A percentile compares a stretch with the other conserved stretches of the same genome.
Conservation (phyloP, 352 stramenopile species). For the Elongisporangium anandrum region DNA sequence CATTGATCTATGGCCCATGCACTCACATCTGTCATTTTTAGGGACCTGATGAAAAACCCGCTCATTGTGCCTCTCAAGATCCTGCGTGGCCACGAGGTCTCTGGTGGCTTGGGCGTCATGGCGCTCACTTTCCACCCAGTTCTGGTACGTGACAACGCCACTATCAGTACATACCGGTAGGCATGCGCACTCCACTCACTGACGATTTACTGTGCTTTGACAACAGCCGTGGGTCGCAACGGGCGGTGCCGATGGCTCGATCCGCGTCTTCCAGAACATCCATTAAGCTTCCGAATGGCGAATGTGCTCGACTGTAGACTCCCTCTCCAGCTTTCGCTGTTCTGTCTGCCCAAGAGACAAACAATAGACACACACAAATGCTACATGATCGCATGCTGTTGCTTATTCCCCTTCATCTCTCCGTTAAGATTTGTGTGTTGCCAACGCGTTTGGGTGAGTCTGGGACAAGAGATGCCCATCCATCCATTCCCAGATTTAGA, state of each 20-base stretch:
- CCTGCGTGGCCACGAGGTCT: constrained; percentile 92
- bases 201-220: background rate
- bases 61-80: constrained; percentile 99
- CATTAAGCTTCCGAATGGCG: constrained; percentile 41
- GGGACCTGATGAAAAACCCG: constrained; percentile 98
- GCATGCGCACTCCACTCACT: constrained; percentile 31
- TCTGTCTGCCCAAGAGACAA: background rate
- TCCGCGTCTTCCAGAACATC: constrained; percentile 98
- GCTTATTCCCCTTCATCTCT: background rate
- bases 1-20: background rate
- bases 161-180: background rate
- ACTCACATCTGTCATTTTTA: constrained; percentile 13
- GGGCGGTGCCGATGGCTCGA: constrained; percentile 91
- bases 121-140: constrained; percentile 96
- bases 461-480: background rate
- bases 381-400: background rate
- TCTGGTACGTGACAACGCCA: constrained; percentile 70
- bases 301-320: background rate
- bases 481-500: background rate
- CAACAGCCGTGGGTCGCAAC: constrained; percentile 91
- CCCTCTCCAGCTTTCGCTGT: too few species aligned
- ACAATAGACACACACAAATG: background rate
- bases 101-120: constrained; percentile 94
- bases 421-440: background rate
- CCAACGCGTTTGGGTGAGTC: background rate